A percentile compares a stretch with the other conserved stretches of the same genome.
These are phyloP conservation scores for Yarrowia divulgata DNA, from an alignment of 805 yeast genomes.

Conservation along the genomic window DNA sequence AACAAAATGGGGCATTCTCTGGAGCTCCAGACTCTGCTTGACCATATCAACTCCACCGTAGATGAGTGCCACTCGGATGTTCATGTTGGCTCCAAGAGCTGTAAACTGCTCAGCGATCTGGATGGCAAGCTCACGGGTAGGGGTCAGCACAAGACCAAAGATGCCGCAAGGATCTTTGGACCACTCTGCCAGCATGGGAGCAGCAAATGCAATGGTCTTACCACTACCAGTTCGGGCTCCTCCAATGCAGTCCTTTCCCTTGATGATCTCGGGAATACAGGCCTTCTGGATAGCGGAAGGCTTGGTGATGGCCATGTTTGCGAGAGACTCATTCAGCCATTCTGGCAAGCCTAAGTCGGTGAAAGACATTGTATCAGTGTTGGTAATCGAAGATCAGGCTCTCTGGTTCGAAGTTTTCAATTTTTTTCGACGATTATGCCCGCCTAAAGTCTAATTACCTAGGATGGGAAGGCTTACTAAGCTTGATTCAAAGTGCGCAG, in stretches of 20 bases:
- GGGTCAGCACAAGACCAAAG: slow-evolving; percentile 87
- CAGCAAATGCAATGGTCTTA: slow-evolving; percentile 96
- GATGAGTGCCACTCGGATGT: slow-evolving; percentile 78
- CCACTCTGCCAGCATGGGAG: slow-evolving; percentile 96
- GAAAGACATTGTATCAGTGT: slow-evolving; percentile 52
- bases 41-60: slow-evolving; percentile 97
- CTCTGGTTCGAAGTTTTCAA: slow-evolving; percentile 1
- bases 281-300: slow-evolving; percentile 90
- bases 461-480: not conserved
- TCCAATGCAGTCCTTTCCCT: slow-evolving; percentile 92
- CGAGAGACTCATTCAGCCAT: slow-evolving; percentile 85
- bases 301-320: slow-evolving; percentile 77
- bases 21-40: slow-evolving; percentile 82
- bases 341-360: slow-evolving; percentile 74
- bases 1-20: slow-evolving; percentile 87
- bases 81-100: slow-evolving; percentile 89
- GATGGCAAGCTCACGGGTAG: slow-evolving; percentile 87
- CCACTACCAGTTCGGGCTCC: slow-evolving; percentile 99
- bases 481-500: not conserved
- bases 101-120: slow-evolving; percentile 97
- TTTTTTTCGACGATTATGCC: slow-evolving; percentile 32
- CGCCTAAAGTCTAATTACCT: slow-evolving; percentile 4
- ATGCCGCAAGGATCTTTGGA: slow-evolving; percentile 94
- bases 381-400: not conserved
- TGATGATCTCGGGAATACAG: slow-evolving; percentile 85